These are phyloP conservation scores for Debaryomyces maramus DNA, from an alignment of 805 yeast genomes.

Conservation along the genomic window DNA sequence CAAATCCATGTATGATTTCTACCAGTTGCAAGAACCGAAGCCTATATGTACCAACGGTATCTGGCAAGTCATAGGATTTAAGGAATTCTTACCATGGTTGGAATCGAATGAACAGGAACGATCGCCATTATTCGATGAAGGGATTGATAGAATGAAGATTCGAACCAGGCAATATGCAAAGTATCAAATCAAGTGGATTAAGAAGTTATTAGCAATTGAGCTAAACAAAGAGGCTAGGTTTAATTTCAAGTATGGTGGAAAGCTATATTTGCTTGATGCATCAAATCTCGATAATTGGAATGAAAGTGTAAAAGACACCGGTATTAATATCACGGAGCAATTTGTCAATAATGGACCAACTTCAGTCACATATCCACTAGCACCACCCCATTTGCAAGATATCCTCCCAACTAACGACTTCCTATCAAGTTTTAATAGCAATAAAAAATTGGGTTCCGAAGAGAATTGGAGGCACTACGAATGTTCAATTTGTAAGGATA, in stretches of 20 bases:
- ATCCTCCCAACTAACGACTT: slow-evolving; percentile 27
- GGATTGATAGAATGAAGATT: slow-evolving; percentile 76
- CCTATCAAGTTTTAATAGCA: slow-evolving; percentile 22
- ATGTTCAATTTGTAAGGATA: slow-evolving; percentile 67
- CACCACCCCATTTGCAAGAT: slow-evolving; percentile 24
- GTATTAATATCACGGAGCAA: slow-evolving; percentile 47
- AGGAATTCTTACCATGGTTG: slow-evolving; percentile 80
- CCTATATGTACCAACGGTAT: slow-evolving; percentile 72
- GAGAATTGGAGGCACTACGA: slow-evolving; percentile 63
- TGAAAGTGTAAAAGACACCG: slow-evolving; percentile 53
- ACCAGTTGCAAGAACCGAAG: slow-evolving; percentile 25
- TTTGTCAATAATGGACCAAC: slow-evolving; percentile 31
- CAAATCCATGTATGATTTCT: slow-evolving; percentile 52
- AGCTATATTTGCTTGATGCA: slow-evolving; percentile 71
- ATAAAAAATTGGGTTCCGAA: slow-evolving; percentile 38
- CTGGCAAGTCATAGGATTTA: slow-evolving; percentile 94
- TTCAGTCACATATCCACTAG: slow-evolving; percentile 24
- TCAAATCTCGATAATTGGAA: slow-evolving; percentile 68
- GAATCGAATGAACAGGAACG: slow-evolving; percentile 16
- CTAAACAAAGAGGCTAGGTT: slow-evolving; percentile 47
- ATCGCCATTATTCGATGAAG: slow-evolving; percentile 32
- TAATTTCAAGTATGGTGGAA: slow-evolving; percentile 57
- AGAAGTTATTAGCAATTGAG: slow-evolving; percentile 64
- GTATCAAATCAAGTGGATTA: slow-evolving; percentile 88
- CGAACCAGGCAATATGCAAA: slow-evolving; percentile 86